A percentile compares a stretch with the other conserved stretches of the same genome.
phyloP scores from a whole-genome alignment of 768 basidiomycete species.

The Gyrodon lividus region DNA sequence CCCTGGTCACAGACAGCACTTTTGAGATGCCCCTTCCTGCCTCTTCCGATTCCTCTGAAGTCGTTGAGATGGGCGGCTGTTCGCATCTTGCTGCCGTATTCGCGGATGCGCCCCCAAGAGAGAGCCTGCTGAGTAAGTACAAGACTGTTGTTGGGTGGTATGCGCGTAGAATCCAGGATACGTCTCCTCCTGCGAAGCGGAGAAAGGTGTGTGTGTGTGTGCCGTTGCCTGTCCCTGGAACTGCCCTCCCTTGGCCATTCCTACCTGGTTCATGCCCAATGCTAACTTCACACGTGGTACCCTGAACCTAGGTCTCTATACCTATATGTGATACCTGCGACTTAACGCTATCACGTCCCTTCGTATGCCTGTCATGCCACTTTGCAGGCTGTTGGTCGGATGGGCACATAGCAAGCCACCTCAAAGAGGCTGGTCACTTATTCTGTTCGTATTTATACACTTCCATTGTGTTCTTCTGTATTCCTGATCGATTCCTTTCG shows the following conservation, averaged over 20 bases:
- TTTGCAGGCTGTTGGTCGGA: constrained; percentile 69
- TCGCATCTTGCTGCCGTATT: constrained; percentile 43
- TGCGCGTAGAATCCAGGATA: constrained; percentile 44
- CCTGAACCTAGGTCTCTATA: constrained; percentile 42
- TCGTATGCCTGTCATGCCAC: constrained; percentile 71
- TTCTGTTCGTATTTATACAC: constrained; percentile 54
- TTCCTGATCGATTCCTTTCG: background rate
- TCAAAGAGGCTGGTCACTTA: constrained; percentile 53
- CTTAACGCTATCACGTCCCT: constrained; percentile 56
- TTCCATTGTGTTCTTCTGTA: background rate
- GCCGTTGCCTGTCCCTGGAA: background rate
- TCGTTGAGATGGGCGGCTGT: constrained; percentile 20
- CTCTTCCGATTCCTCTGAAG: constrained; percentile 13
- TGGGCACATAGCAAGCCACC: constrained; percentile 57
- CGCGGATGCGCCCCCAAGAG: constrained; percentile 30
- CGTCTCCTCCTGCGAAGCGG: constrained; percentile 53
- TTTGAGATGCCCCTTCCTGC: constrained; percentile 11
- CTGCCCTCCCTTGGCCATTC: no score
- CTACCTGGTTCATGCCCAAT: background rate
- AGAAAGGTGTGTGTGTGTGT: constrained; percentile 50
- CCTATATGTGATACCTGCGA: constrained; percentile 67
- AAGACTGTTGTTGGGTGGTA: constrained; percentile 57
- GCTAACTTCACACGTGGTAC: background rate
- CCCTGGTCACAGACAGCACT: constrained; percentile 7
- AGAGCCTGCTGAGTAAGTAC: constrained; percentile 47